A percentile compares a stretch with the other conserved stretches of the same genome.
phyloP scores from a whole-genome alignment of 1,284 basidiomycete genomes.

The Ganoderma lingzhi region DNA sequence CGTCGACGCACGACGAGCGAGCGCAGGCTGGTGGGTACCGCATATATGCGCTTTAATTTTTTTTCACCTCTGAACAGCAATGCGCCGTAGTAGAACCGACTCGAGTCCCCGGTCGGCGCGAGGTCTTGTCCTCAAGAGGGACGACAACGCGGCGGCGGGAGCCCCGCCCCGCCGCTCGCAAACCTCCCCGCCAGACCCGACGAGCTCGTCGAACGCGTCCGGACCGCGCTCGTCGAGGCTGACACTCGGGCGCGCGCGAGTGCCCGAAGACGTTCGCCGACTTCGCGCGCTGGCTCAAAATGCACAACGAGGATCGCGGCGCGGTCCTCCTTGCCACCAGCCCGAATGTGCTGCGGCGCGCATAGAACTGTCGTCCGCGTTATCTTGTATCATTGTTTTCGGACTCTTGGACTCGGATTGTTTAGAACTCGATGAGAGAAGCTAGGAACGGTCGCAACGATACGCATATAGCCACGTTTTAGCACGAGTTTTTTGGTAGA shows the following conservation, averaged over 20 bases:
- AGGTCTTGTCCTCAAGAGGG: background rate
- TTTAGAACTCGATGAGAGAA: too few species aligned
- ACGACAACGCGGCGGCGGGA: background rate
- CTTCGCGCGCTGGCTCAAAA: background rate
- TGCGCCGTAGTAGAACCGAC: background rate
- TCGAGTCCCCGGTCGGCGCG: background rate
- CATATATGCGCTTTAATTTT: background rate
- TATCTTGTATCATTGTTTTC: too few species aligned
- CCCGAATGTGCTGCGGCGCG: too few species aligned
- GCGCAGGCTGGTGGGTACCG: background rate
- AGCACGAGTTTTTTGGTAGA: background rate
- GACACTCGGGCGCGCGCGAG: background rate
- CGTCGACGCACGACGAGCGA: background rate
- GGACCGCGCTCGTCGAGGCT: background rate
- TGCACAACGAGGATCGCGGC: background rate
- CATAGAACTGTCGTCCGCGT: too few species aligned
- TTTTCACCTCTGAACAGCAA: too few species aligned
- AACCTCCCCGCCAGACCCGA: background rate
- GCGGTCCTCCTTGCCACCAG: background rate
- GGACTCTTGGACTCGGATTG: background rate
- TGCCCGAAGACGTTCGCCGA: slow-evolving; percentile 1
- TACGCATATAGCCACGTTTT: background rate
- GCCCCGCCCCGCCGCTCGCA: background rate
- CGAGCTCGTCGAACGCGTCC: background rate
- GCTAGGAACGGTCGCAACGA: background rate